Percentiles rank a stretch among this genome's conserved stretches.
Conservation (phyloP, 2,329 filamentous ascomycete genomes). For the Venturia nashicola region DNA sequence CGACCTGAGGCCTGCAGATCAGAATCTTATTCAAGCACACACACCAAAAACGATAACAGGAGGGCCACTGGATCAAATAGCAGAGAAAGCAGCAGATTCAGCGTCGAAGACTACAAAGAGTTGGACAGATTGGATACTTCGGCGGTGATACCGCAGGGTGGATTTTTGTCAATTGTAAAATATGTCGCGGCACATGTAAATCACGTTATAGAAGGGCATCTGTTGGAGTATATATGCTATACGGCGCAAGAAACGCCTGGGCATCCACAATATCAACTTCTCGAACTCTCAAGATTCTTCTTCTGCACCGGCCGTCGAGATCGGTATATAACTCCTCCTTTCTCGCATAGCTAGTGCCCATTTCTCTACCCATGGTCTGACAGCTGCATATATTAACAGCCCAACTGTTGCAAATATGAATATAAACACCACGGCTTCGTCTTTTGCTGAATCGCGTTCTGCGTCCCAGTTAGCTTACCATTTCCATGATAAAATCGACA, state of each 20-base stretch:
- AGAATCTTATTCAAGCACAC: slow-evolving; percentile 16
- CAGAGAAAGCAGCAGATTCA: slow-evolving; percentile 25
- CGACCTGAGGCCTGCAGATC: neutral
- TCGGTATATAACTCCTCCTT: slow-evolving; percentile 6
- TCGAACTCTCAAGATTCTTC: slow-evolving; percentile 9
- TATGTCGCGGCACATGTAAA: neutral
- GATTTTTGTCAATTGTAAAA: neutral
- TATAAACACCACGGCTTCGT: slow-evolving; percentile 52
- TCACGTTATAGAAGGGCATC: neutral
- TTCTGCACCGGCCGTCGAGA: neutral
- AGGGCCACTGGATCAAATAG: slow-evolving; percentile 34
- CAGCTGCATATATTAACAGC: slow-evolving; percentile 46
- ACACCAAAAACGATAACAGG: slow-evolving; percentile 20
- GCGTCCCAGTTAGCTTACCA: slow-evolving; percentile 2
- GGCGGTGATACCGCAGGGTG: slow-evolving; percentile 17
- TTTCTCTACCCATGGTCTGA: slow-evolving; percentile 46
- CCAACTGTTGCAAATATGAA: slow-evolving; percentile 53
- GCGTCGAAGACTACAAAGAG: slow-evolving; percentile 27
- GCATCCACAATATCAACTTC: neutral
- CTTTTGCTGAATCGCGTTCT: slow-evolving; percentile 56
- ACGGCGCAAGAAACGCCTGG: neutral
- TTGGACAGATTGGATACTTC: slow-evolving; percentile 33
- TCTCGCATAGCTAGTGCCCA: slow-evolving; percentile 33
- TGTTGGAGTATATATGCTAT: neutral
- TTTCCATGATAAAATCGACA: neutral